A percentile compares a stretch with the other conserved stretches of the same genome.
Evolutionary conservation across 306 rosid species (phyloP).

Genomic region (Ormosia emarginata): DNA sequence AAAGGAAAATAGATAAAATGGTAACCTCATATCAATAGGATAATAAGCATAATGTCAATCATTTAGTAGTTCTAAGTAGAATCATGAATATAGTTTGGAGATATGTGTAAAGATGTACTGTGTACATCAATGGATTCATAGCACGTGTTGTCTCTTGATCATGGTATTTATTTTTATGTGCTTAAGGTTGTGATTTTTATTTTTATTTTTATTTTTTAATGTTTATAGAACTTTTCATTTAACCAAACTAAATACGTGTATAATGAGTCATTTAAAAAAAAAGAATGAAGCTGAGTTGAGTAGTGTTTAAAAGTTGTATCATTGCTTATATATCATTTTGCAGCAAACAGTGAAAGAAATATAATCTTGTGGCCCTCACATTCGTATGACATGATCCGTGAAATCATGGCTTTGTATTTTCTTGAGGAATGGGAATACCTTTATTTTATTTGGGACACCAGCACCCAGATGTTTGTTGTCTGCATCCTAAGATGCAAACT

Average conservation of each 20-base stretch:
- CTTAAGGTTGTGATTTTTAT: not conserved
- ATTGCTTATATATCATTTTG: not conserved
- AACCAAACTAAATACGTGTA: not conserved
- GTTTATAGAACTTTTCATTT: not conserved
- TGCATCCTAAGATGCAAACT: constrained; percentile 48
- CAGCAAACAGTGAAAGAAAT: constrained; percentile 16
- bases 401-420: constrained; percentile 37
- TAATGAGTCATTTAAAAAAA: not conserved
- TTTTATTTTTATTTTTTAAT: not conserved
- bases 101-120: not conserved
- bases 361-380: constrained; percentile 23
- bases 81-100: not conserved
- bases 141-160: constrained; percentile 30
- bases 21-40: not conserved
- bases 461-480: constrained; percentile 50
- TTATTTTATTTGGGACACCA: constrained; percentile 35
- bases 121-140: constrained; percentile 18
- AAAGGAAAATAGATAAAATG: not conserved
- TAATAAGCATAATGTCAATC: not conserved
- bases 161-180: not conserved
- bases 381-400: constrained; percentile 49
- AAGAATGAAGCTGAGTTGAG: not conserved
- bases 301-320: not conserved
- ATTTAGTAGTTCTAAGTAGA: constrained; percentile 9
- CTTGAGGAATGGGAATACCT: constrained; percentile 18